Conservation (phyloP, 2,329 filamentous ascomycete species). For the Orbilia ellipsospora region DNA sequence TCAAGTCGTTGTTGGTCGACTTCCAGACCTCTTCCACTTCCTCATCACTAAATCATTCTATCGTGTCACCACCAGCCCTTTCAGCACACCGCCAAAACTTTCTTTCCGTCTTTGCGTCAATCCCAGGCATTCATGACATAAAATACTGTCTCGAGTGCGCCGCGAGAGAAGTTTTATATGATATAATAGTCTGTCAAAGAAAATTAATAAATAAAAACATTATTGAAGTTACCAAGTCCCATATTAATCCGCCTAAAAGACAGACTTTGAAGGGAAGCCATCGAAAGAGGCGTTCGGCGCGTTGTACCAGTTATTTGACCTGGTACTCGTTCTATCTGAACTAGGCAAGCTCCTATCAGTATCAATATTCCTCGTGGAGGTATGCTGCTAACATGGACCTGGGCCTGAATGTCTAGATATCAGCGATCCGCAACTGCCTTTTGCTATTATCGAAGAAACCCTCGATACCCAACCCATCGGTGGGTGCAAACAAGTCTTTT, state of each 20-base stretch:
- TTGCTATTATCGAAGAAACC: constrained; percentile 93
- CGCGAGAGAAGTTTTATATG: constrained; percentile 49
- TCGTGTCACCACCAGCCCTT: background rate
- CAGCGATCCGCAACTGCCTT: constrained; percentile 81
- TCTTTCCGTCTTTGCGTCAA: constrained; percentile 10
- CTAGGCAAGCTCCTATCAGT: constrained; percentile 67
- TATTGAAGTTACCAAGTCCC: background rate
- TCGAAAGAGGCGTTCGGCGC: constrained; percentile 21
- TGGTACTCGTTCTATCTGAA: constrained; percentile 88
- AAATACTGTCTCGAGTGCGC: constrained; percentile 51
- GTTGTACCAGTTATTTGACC: constrained; percentile 75
- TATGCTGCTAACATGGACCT: background rate
- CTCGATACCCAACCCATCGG: constrained; percentile 95
- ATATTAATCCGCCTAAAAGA: constrained; percentile 17
- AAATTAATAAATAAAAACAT: no score
- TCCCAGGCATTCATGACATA: constrained; percentile 19
- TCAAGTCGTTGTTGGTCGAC: constrained; percentile 5
- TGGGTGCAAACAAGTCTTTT: constrained; percentile 89
- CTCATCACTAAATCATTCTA: constrained; percentile 4
- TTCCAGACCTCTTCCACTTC: background rate
- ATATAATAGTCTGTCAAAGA: constrained; percentile 34
- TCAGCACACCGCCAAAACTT: constrained; percentile 9
- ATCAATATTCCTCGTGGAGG: background rate
- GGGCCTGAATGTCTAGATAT: constrained; percentile 62
- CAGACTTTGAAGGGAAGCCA: constrained; percentile 20